These are phyloP conservation scores for Inonotus hispidus DNA, from an alignment of 1,284 basidiomycete genomes.

Conservation along the genomic window DNA sequence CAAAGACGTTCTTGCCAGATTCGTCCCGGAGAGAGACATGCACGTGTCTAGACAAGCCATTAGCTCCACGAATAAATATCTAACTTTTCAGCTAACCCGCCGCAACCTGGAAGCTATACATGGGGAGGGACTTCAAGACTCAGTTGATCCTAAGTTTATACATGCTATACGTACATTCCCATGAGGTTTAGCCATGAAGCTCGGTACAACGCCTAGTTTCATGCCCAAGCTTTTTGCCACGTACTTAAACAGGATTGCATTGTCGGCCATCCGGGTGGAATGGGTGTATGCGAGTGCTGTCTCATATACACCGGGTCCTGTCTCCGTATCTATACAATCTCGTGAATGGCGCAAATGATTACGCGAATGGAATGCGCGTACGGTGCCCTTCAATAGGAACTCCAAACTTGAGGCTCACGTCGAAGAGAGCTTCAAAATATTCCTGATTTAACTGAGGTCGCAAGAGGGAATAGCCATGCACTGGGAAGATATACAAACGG, in stretches of 20 bases:
- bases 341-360: background rate
- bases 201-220: conserved; percentile 83
- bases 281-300: conserved; percentile 90
- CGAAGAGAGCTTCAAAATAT: conserved; percentile 89
- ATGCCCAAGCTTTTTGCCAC: conserved; percentile 90
- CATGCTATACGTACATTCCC: conserved; percentile 56
- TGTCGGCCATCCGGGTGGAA: conserved; percentile 87
- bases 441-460: conserved; percentile 83
- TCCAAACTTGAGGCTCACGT: conserved; percentile 68
- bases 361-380: conserved; percentile 36
- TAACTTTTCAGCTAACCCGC: conserved; percentile 53
- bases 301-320: conserved; percentile 90
- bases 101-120: conserved; percentile 82
- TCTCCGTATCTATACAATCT: conserved; percentile 77
- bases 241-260: conserved; percentile 91
- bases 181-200: conserved; percentile 99
- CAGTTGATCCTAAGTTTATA: background rate
- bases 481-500: conserved; percentile 35
- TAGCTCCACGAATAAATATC: background rate
- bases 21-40: conserved; percentile 82
- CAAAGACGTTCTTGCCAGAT: conserved; percentile 77
- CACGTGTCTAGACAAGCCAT: conserved; percentile 59
- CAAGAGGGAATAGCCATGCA: conserved; percentile 91
- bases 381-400: conserved; percentile 90
- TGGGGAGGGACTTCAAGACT: background rate